Evolutionary conservation across 2,329 filamentous ascomycete species (phyloP).

Genomic region (Aspergillus sp.): DNA sequence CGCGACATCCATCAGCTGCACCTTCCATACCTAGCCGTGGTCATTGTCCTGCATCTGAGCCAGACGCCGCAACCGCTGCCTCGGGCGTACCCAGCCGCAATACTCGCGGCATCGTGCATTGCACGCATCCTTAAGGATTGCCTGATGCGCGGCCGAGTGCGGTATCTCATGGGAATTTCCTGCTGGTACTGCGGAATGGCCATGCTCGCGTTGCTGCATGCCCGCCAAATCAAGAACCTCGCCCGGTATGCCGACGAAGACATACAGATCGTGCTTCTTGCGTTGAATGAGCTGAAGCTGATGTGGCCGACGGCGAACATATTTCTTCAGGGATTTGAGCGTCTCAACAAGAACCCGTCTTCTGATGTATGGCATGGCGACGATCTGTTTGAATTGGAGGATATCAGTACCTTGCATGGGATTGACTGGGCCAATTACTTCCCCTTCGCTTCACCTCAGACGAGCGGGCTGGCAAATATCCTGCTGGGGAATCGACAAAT

Average conservation of each 20-base stretch:
- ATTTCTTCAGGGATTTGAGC: slow-evolving; percentile 31
- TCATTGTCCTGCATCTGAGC: slow-evolving; percentile 41
- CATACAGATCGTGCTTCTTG: slow-evolving; percentile 30
- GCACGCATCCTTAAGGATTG: slow-evolving; percentile 40
- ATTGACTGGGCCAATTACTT: slow-evolving; percentile 37
- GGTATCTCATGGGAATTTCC: slow-evolving; percentile 44
- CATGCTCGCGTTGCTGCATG: slow-evolving; percentile 42
- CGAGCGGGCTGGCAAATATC: slow-evolving; percentile 18
- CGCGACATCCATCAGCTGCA: slow-evolving; percentile 43
- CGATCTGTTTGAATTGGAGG: slow-evolving; percentile 10
- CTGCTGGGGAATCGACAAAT: slow-evolving; percentile 6
- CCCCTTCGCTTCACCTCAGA: slow-evolving; percentile 32
- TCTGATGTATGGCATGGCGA: slow-evolving; percentile 8
- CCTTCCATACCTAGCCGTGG: slow-evolving; percentile 42
- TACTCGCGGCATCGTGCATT: slow-evolving; percentile 39
- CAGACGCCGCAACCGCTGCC: slow-evolving; percentile 34
- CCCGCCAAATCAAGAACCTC: slow-evolving; percentile 31
- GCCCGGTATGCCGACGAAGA: slow-evolving; percentile 31
- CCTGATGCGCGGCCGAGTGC: slow-evolving; percentile 36
- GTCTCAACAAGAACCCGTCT: slow-evolving; percentile 14
- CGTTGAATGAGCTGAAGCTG: slow-evolving; percentile 30
- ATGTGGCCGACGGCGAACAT: slow-evolving; percentile 40
- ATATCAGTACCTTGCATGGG: slow-evolving; percentile 14
- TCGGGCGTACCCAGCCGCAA: slow-evolving; percentile 35
- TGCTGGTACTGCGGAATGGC: slow-evolving; percentile 46